Evolutionary conservation across 2,329 filamentous ascomycete species (phyloP).

Genomic region (Penicillium thymicola): DNA sequence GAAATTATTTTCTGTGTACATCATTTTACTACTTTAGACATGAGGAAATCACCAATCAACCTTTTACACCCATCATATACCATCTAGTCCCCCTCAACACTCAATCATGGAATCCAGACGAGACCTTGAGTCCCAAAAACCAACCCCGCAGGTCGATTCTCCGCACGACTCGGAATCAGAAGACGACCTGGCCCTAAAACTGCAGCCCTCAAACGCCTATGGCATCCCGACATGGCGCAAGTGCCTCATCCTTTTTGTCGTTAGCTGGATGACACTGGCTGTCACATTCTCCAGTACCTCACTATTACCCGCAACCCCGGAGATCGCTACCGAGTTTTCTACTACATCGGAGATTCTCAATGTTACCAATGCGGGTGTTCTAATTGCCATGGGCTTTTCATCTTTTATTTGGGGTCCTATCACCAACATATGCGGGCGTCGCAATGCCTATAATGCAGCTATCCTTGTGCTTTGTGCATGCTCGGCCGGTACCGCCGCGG

Average conservation of each 20-base stretch:
- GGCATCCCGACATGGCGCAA: conserved; percentile 38
- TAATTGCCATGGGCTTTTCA: conserved; percentile 40
- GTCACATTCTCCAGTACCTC: conserved; percentile 45
- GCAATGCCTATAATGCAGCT: conserved; percentile 33
- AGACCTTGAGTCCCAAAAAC: conserved; percentile 19
- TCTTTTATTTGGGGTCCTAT: conserved; percentile 38
- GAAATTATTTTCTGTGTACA: not conserved
- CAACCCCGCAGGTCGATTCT: conserved; percentile 10
- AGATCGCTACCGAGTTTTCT: conserved; percentile 40
- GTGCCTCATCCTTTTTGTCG: conserved; percentile 41
- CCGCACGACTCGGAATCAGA: conserved; percentile 18
- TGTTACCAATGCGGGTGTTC: conserved; percentile 37
- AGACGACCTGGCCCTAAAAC: conserved; percentile 6
- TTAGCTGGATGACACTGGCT: conserved; percentile 43
- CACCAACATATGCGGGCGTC: conserved; percentile 29
- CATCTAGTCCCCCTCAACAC: not conserved
- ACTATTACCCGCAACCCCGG: conserved; percentile 38
- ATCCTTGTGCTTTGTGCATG: conserved; percentile 33
- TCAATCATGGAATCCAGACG: conserved; percentile 10
- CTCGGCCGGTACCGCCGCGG: conserved; percentile 32
- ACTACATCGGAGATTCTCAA: conserved; percentile 37
- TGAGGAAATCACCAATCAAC: not conserved
- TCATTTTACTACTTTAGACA: not conserved
- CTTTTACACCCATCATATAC: not conserved
- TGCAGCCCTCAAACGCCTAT: conserved; percentile 20